phyloP scores from a whole-genome alignment of 2,329 filamentous ascomycete genomes.

The Pseudocercospora macadamiae region DNA sequence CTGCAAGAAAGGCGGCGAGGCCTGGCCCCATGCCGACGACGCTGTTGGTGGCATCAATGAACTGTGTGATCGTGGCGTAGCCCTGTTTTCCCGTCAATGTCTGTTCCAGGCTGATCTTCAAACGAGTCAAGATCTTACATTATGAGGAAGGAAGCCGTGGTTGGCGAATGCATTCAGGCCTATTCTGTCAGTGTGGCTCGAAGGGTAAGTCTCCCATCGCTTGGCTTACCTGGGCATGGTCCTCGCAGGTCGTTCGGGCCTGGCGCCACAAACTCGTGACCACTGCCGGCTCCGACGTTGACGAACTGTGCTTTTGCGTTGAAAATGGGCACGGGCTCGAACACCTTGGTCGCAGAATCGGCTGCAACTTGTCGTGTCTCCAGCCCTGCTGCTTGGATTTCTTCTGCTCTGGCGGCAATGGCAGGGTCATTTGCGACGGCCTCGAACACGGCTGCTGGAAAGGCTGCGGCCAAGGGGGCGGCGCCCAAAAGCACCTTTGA shows the following conservation, averaged over 20 bases:
- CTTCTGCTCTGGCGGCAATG: conserved; percentile 14
- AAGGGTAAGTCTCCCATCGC: conserved; percentile 13
- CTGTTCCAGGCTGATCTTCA: no score
- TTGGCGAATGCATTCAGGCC: conserved; percentile 39
- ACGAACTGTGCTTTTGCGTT: conserved; percentile 32
- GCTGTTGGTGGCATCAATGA: conserved; percentile 31
- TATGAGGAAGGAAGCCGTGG: conserved; percentile 19
- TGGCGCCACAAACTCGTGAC: conserved; percentile 36
- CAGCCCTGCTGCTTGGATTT: conserved; percentile 5
- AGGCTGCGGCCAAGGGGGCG: conserved; percentile 19
- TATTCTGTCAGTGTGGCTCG: conserved; percentile 34
- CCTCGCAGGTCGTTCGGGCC: conserved; percentile 32
- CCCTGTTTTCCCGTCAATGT: no score
- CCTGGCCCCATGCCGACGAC: conserved; percentile 41
- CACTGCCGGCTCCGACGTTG: conserved; percentile 29
- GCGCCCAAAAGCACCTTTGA: conserved; percentile 1
- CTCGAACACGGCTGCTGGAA: conserved; percentile 19
- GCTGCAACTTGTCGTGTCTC: background rate
- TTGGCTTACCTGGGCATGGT: conserved; percentile 35
- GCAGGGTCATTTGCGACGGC: conserved; percentile 14
- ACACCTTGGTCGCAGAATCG: conserved; percentile 23
- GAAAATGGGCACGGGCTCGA: conserved; percentile 31
- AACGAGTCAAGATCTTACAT: no score
- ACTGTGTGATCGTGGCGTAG: conserved; percentile 35
- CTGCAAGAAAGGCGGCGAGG: conserved; percentile 35